Conservation (phyloP, 1,284 basidiomycete species). For the Coniophora puteana region DNA sequence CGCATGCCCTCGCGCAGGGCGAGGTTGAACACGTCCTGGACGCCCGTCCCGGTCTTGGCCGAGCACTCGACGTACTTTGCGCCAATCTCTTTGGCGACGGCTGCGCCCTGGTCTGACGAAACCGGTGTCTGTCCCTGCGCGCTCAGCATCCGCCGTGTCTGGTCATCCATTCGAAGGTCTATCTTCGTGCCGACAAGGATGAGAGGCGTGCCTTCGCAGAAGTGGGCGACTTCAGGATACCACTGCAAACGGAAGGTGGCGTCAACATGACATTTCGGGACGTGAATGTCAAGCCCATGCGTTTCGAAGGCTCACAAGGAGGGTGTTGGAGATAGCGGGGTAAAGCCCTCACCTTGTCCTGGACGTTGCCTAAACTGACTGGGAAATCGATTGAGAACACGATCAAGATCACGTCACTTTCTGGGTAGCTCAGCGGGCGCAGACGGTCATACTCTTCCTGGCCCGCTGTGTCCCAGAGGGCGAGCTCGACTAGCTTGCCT, state of each 20-base stretch:
- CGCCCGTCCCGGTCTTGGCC: conserved; percentile 86
- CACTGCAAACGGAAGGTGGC: conserved; percentile 53
- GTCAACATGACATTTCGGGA: not conserved
- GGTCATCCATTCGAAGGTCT: conserved; percentile 85
- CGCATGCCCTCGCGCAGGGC: conserved; percentile 88
- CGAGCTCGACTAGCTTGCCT: conserved; percentile 88
- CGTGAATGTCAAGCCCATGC: conserved; percentile 7
- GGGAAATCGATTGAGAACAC: conserved; percentile 98
- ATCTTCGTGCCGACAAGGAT: conserved; percentile 94
- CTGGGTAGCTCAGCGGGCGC: conserved; percentile 92
- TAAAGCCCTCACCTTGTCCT: conserved; percentile 71
- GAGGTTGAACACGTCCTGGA: conserved; percentile 90
- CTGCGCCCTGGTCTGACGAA: conserved; percentile 73
- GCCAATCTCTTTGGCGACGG: conserved; percentile 87
- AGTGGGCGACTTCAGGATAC: conserved; percentile 97
- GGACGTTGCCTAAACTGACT: conserved; percentile 90
- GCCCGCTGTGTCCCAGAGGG: conserved; percentile 97
- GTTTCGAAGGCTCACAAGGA: too few species aligned
- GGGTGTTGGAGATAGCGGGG: conserved; percentile 6
- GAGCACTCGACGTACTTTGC: conserved; percentile 97
- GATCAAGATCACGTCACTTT: conserved; percentile 94
- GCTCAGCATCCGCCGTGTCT: conserved; percentile 87
- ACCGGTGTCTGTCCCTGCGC: conserved; percentile 91
- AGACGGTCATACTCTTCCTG: conserved; percentile 98
- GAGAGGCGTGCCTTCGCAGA: conserved; percentile 91